Evolutionary conservation across 768 basidiomycete species (phyloP), one percentile per base, ranked within the genome.

Genomic region (Agaricus blazei): DNA sequence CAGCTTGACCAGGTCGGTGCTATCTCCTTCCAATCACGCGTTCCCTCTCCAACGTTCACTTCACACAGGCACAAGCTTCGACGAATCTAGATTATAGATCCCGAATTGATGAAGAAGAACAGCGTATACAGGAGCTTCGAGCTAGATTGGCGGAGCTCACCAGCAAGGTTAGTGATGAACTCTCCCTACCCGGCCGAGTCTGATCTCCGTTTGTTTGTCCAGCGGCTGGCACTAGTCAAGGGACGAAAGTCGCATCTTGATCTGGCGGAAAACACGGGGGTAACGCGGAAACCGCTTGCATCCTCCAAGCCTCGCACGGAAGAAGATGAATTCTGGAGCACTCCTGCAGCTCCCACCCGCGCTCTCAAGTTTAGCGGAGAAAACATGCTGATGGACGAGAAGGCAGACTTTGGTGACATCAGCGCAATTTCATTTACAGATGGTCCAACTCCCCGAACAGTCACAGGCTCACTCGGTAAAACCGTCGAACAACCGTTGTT

Each of bases 251-350:
- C 58, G 23, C 48, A 49, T 15, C 58, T 56, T 23, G 52, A 50
- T 12, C 55, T 56, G 40, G 44, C 48, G 15, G 48, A 50, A 5
- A 43, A 37, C 43, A 45, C 36, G 14, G 12, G 37, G 23, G 12
- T 47, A 31, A 38, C 57, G 27, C 51, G n/a, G 26, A 58, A 49
- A 34, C 53, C 47, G 23, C 52, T 63, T 40, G 60, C 68, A 24
- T 53, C 65, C 68, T 63, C 72, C 7, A 71, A 66, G 12, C 70
- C 77, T 27, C 48, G 31, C 40, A 9, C 31, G 19, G 54, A 56
- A 19, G 85, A 87, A 64, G 78, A 82, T 37, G 74, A 73, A 41
- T 84, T 86, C 63, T 87, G 85, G 84, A 78, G 75, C 29, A 84
- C 85, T 0, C 83, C 85, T 6, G 76, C 76, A 2, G 68, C 69